Percentiles rank a stretch among this genome's conserved stretches.
Evolutionary conservation across 805 yeast species (phyloP).

Genomic region (Spathaspora passalidarum): DNA sequence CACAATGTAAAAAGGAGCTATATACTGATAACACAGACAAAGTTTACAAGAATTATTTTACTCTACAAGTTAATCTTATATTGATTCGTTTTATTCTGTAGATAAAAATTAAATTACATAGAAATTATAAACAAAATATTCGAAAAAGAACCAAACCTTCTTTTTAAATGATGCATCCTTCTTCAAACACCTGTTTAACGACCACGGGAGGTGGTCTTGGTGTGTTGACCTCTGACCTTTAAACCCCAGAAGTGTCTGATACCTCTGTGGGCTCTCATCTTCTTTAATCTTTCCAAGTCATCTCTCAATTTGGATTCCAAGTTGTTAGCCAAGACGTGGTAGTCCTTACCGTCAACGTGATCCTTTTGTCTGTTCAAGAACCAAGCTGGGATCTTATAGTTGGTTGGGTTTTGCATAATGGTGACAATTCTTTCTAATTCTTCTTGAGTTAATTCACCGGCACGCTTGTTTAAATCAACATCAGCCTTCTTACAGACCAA

Average conservation of each 20-base stretch:
- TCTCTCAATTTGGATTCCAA: constrained; percentile 99
- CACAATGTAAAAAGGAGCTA: too few relatives aligned
- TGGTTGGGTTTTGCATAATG: constrained; percentile 99
- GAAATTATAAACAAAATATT: background rate
- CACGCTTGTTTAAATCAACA: constrained; percentile 97
- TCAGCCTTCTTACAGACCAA: constrained; percentile 99
- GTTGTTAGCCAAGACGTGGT: constrained; percentile 98
- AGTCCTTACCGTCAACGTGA: constrained; percentile 97
- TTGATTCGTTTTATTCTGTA: background rate
- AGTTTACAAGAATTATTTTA: too few relatives aligned
- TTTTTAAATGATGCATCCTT: background rate
- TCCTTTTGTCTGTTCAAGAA: constrained; percentile 99
- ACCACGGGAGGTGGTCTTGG: constrained; percentile 99
- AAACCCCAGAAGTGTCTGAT: constrained; percentile 99
- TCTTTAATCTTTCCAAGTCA: constrained; percentile 99
- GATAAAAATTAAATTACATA: constrained; percentile 3
- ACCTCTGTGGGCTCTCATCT: constrained; percentile 99
- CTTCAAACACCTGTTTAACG: constrained; percentile 22
- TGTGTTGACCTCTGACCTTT: constrained; percentile 99
- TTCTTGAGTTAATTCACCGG: constrained; percentile 99
- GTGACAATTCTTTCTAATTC: constrained; percentile 99
- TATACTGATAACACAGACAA: background rate
- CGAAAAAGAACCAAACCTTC: constrained; percentile 1
- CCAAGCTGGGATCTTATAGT: constrained; percentile 99
- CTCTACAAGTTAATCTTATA: background rate